Evolutionary conservation across 1,139 yeast genomes (phyloP).

Genomic region (Yamadazyma pseudoaaseri): DNA sequence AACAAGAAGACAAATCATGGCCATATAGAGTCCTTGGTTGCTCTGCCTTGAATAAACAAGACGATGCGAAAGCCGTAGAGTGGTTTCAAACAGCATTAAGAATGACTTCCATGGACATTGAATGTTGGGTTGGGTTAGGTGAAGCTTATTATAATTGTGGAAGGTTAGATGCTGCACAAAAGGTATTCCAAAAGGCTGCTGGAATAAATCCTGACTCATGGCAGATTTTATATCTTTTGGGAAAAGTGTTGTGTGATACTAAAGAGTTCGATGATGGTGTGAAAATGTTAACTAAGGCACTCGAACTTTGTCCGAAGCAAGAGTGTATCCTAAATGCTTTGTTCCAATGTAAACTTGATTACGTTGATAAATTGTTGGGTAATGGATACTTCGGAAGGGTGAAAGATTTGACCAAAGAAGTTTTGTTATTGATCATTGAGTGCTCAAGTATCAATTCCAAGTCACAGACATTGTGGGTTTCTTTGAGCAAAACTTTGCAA

Average conservation of each 20-base stretch:
- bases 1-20: conserved; percentile 58
- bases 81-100: conserved; percentile 87
- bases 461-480: conserved; percentile 56
- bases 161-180: conserved; percentile 78
- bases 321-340: conserved; percentile 58
- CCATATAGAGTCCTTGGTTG: conserved; percentile 87
- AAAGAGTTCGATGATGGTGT: conserved; percentile 40
- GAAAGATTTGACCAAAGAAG: conserved; percentile 36
- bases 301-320: conserved; percentile 46
- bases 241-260: conserved; percentile 52
- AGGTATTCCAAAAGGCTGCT: conserved; percentile 71
- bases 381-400: conserved; percentile 70
- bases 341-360: conserved; percentile 54
- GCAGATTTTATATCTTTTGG: conserved; percentile 67
- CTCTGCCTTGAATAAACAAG: conserved; percentile 67
- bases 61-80: conserved; percentile 79
- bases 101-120: conserved; percentile 60
- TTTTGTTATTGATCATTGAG: conserved; percentile 48
- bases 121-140: conserved; percentile 92
- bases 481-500: conserved; percentile 49
- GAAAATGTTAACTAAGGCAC: conserved; percentile 34
- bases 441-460: conserved; percentile 35
- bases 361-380: conserved; percentile 50
- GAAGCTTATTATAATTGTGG: conserved; percentile 90
- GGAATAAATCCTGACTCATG: conserved; percentile 45